Conservation (phyloP, 1,284 basidiomycete genomes). For the Trametes versicolor region DNA sequence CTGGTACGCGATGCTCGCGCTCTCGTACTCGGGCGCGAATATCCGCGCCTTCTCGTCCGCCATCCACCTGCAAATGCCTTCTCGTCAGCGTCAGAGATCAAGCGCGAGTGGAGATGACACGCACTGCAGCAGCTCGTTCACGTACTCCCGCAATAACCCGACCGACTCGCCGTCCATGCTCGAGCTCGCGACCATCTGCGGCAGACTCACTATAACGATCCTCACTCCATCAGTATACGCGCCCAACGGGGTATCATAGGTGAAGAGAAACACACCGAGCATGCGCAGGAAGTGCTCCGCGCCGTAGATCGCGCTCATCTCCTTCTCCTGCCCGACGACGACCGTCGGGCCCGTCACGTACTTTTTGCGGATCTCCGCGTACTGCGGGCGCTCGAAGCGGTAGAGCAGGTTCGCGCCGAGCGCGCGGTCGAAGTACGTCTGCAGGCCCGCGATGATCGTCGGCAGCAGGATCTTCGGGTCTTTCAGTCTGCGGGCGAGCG, state of each 20-base stretch:
- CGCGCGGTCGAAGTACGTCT: conserved; percentile 93
- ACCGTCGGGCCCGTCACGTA: conserved; percentile 80
- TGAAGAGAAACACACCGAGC: conserved; percentile 71
- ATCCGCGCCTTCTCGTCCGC: conserved; percentile 69
- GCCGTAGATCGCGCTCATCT: conserved; percentile 93
- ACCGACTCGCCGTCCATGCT: conserved; percentile 93
- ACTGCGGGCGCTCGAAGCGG: conserved; percentile 94
- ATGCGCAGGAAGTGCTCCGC: conserved; percentile 94
- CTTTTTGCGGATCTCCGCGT: conserved; percentile 82
- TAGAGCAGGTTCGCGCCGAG: conserved; percentile 94
- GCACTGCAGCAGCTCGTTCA: conserved; percentile 88
- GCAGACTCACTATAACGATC: conserved; percentile 66
- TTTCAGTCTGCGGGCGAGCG: conserved; percentile 56
- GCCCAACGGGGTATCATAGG: background rate
- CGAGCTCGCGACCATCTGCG: conserved; percentile 88
- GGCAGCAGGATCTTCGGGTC: conserved; percentile 71
- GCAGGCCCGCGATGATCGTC: conserved; percentile 90
- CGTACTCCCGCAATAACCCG: conserved; percentile 86
- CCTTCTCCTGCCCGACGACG: conserved; percentile 75
- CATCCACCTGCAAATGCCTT: conserved; percentile 64
- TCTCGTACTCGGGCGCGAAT: conserved; percentile 80
- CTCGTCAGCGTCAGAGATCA: conserved; percentile 17
- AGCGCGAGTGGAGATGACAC: conserved; percentile 45
- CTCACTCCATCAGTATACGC: background rate
- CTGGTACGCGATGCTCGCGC: conserved; percentile 76